Conservation (phyloP, 768 basidiomycete species). For the Lentinula lateritia region DNA sequence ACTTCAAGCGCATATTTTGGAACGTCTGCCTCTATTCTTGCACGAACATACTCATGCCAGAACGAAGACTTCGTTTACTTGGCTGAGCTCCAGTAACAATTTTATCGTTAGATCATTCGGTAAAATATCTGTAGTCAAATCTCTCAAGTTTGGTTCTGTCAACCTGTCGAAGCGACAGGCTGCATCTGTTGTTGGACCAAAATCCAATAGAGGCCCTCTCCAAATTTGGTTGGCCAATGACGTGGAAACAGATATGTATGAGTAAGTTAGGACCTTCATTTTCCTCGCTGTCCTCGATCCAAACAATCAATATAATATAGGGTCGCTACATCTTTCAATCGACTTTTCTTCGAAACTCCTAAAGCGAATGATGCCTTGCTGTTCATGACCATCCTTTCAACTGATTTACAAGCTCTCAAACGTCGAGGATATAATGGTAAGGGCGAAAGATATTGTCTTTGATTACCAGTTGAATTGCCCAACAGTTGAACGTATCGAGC, state of each 20-base stretch:
- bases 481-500: conserved; percentile 84
- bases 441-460: conserved; percentile 4
- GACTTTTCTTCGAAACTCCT: conserved; percentile 68
- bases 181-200: conserved; percentile 67
- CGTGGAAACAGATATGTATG: conserved; percentile 82
- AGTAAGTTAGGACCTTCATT: conserved; percentile 49
- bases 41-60: conserved; percentile 78
- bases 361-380: conserved; percentile 85
- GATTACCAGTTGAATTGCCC: conserved; percentile 2
- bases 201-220: conserved; percentile 49
- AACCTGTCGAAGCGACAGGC: conserved; percentile 53
- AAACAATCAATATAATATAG: conserved; percentile 30
- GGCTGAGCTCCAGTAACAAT: conserved; percentile 59
- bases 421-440: conserved; percentile 82
- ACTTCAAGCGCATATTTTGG: conserved; percentile 60
- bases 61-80: conserved; percentile 55
- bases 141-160: conserved; percentile 46
- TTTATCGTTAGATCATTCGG: conserved; percentile 68
- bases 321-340: conserved; percentile 80
- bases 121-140: conserved; percentile 58
- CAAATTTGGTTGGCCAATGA: conserved; percentile 75
- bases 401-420: conserved; percentile 76
- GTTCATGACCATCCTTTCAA: conserved; percentile 91
- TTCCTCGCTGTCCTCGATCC: background rate
- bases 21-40: conserved; percentile 86